These are phyloP conservation scores for Bipolaris cookei DNA, from an alignment of 2,329 filamentous ascomycete genomes.

Conservation along the genomic window DNA sequence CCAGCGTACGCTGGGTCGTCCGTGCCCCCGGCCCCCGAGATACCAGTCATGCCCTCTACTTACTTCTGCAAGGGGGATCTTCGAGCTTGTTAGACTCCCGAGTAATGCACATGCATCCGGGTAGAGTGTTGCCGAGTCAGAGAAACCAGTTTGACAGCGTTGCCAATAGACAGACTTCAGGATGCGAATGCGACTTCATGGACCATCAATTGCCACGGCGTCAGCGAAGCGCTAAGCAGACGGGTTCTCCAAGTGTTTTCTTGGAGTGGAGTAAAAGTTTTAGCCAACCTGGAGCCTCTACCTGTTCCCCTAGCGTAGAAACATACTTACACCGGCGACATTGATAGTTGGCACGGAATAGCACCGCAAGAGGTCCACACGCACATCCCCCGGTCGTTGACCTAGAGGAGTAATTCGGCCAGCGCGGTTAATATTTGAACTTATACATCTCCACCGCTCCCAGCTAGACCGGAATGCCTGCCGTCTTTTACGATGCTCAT, in stretches of 20 bases:
- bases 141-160: not conserved
- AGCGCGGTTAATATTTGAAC: not conserved
- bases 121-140: not conserved
- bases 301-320: slow-evolving; percentile 8
- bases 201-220: not conserved
- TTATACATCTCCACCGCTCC: slow-evolving; percentile 4
- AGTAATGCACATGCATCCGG: not conserved
- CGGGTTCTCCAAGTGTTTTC: not conserved
- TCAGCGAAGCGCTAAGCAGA: not conserved
- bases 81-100: not conserved
- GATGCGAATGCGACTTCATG: slow-evolving; percentile 4
- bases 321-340: not conserved
- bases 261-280: not conserved
- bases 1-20: slow-evolving; percentile 2
- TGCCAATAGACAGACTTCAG: not conserved
- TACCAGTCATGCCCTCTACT: not conserved
- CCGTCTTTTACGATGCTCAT: not conserved
- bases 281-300: not conserved
- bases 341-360: slow-evolving; percentile 12
- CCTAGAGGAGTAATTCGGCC: not conserved
- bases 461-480: not conserved
- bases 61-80: not conserved
- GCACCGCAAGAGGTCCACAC: not conserved
- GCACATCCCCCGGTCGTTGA: slow-evolving; percentile 5
- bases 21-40: slow-evolving; percentile 1